These are phyloP conservation scores for Bipolaris sorokiniana DNA, from an alignment of 2,329 filamentous ascomycete species.

Conservation along the genomic window DNA sequence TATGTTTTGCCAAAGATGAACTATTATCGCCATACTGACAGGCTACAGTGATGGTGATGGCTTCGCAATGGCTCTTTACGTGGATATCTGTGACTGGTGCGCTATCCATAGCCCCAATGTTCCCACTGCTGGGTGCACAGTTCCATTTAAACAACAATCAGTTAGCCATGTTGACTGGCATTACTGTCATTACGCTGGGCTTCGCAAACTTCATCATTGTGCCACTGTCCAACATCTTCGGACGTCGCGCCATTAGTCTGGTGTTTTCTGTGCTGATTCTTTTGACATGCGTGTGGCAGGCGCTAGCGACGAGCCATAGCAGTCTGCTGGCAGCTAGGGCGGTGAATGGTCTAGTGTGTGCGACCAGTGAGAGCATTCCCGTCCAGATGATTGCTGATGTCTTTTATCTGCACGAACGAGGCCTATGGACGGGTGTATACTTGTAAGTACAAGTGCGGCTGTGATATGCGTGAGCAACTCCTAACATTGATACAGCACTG, in stretches of 20 bases:
- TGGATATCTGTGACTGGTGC: conserved; percentile 54
- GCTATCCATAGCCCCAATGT: conserved; percentile 54
- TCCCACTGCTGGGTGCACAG: conserved; percentile 50
- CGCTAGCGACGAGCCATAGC: conserved; percentile 50
- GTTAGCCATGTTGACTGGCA: conserved; percentile 51
- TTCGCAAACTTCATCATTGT: conserved; percentile 55
- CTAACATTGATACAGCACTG: conserved; percentile 35
- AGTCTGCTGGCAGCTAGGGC: conserved; percentile 54
- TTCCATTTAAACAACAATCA: conserved; percentile 52
- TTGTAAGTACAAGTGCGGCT: conserved; percentile 32
- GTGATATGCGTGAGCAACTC: too few relatives aligned
- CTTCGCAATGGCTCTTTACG: conserved; percentile 51
- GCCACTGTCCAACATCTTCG: conserved; percentile 54
- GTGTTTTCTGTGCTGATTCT: conserved; percentile 51
- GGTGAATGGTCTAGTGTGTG: conserved; percentile 52
- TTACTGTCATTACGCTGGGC: conserved; percentile 54
- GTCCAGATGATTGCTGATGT: conserved; percentile 55
- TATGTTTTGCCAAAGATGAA: conserved; percentile 13
- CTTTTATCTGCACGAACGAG: conserved; percentile 54
- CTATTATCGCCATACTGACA: not conserved
- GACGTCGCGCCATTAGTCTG: conserved; percentile 50
- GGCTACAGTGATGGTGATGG: conserved; percentile 41
- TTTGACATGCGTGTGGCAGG: conserved; percentile 54
- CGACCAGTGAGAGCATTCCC: conserved; percentile 53
- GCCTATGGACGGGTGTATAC: conserved; percentile 49